These are phyloP conservation scores for Aspergillus niger DNA, from an alignment of 2,329 filamentous ascomycete genomes.

Conservation along the genomic window DNA sequence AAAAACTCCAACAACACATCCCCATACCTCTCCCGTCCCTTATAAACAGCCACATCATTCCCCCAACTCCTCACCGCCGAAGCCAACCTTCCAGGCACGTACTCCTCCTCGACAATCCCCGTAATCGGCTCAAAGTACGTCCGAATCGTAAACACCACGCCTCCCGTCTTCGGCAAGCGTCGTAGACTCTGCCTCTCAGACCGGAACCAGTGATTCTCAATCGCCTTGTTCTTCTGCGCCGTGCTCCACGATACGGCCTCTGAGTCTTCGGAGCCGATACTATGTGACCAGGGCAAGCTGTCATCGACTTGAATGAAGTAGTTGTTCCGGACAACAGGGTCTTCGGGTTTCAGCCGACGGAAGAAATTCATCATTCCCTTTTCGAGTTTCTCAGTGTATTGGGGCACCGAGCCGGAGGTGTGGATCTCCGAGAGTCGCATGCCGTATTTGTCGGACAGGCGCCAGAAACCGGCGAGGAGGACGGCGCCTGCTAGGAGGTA, in stretches of 20 bases:
- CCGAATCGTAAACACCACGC: conserved; percentile 72
- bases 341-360: conserved; percentile 67
- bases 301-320: conserved; percentile 90
- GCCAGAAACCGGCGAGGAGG: conserved; percentile 80
- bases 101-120: conserved; percentile 68
- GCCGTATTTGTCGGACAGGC: conserved; percentile 75
- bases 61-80: conserved; percentile 81
- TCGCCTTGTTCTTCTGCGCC: conserved; percentile 71
- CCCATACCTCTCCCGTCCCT: conserved; percentile 73
- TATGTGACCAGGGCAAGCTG: conserved; percentile 70
- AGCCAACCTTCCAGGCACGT: conserved; percentile 76
- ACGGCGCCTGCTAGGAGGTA: conserved; percentile 77
- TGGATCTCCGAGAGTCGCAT: conserved; percentile 81
- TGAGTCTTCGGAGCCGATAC: conserved; percentile 72
- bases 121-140: conserved; percentile 77
- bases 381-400: conserved; percentile 70
- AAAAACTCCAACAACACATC: conserved; percentile 75
- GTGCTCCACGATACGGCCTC: conserved; percentile 69
- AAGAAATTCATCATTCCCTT: conserved; percentile 84
- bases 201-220: conserved; percentile 74
- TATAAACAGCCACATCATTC: conserved; percentile 73
- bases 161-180: conserved; percentile 60
- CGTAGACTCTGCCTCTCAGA: conserved; percentile 73
- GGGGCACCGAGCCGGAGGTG: conserved; percentile 73
- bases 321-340: conserved; percentile 70